Conservation (phyloP, 805 yeast genomes). For the Candida glaebosa region DNA sequence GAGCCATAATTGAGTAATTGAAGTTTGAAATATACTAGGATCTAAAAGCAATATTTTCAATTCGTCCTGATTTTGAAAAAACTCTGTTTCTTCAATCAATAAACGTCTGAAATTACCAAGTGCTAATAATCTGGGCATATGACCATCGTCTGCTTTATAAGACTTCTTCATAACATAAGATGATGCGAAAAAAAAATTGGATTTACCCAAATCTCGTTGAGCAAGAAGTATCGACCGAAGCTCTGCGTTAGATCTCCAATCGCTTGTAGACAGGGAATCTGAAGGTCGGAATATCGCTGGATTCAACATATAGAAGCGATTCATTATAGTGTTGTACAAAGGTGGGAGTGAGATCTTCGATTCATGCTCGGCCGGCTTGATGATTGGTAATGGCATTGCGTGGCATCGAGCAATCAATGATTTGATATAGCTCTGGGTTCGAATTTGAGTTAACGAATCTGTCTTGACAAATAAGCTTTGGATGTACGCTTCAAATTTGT, state of each 20-base stretch:
- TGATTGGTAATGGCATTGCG: slow-evolving; percentile 1
- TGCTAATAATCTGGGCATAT: neutral
- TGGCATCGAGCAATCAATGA: neutral
- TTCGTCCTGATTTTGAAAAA: slow-evolving; percentile 1
- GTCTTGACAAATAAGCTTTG: neutral
- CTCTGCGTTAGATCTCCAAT: neutral
- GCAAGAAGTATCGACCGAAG: neutral
- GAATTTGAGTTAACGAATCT: neutral
- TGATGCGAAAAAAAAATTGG: neutral
- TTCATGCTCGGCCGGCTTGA: neutral
- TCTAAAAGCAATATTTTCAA: neutral
- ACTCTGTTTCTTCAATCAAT: slow-evolving; percentile 1
- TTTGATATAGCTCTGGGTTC: neutral
- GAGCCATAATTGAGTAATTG: slow-evolving; percentile 16
- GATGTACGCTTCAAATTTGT: neutral
- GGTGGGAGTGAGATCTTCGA: slow-evolving; percentile 2
- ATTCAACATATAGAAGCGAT: slow-evolving; percentile 3
- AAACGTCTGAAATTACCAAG: neutral
- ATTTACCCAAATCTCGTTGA: neutral
- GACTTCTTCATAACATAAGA: neutral
- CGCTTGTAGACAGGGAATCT: neutral
- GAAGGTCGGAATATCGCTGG: neutral
- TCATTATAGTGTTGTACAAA: neutral
- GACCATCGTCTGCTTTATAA: neutral
- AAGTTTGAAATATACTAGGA: neutral